Evolutionary conservation across 169 alveolate genomes (phyloP).

Genomic region (Plasmodium coatneyi): DNA sequence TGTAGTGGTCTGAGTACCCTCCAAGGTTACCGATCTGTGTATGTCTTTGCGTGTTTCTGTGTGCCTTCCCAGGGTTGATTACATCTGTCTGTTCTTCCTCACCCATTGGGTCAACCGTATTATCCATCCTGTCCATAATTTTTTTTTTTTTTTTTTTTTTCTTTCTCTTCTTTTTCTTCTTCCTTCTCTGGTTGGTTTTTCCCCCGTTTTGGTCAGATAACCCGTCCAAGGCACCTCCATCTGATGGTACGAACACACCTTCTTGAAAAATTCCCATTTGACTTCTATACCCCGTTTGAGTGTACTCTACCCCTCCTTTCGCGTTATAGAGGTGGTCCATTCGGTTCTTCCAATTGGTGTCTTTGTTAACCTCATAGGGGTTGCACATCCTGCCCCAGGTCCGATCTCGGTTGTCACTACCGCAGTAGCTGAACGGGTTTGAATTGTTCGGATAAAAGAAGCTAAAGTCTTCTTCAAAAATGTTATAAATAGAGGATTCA

Average conservation of each 20-base stretch:
- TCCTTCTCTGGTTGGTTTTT: background rate
- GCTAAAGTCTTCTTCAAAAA: slow-evolving; percentile 5
- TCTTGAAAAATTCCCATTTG: background rate
- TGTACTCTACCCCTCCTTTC: background rate
- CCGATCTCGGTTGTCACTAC: background rate
- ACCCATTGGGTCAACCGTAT: background rate
- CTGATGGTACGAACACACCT: background rate
- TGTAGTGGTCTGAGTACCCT: background rate
- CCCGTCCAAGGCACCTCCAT: background rate
- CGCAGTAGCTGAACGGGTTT: slow-evolving; percentile 2
- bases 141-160: background rate
- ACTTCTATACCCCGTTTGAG: background rate
- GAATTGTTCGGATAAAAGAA: slow-evolving; percentile 22
- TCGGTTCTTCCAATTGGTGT: background rate
- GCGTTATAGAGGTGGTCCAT: background rate
- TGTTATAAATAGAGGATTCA: slow-evolving; percentile 22
- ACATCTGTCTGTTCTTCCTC: background rate
- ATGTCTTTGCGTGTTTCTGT: background rate
- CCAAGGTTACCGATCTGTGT: background rate
- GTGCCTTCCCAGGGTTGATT: background rate
- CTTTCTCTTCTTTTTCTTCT: background rate
- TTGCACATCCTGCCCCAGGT: background rate
- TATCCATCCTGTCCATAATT: background rate
- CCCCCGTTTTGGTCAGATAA: background rate
- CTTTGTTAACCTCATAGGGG: background rate